Evolutionary conservation across 768 basidiomycete species (phyloP), one percentile per base, ranked within the genome.

Genomic region (Crepidotus variabilis): DNA sequence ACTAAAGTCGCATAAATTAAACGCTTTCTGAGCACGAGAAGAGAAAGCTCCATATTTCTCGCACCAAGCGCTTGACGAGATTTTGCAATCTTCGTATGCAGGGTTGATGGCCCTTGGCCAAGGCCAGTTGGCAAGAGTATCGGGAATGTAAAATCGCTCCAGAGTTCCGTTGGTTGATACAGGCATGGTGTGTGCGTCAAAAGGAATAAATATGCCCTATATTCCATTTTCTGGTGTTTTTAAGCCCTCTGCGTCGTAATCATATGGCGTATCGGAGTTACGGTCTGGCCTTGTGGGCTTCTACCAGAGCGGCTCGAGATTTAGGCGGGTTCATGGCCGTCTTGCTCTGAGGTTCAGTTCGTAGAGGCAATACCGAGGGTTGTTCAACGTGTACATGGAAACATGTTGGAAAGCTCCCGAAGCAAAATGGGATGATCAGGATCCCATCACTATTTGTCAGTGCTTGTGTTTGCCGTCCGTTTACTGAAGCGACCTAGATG

Each of bases 1-100:
- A 74, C 78, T 69, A 55, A 77, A 75, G 56, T 78, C 71, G 60
- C 77, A 76, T 6, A 50, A 56, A 39, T 79, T 68, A 65, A 80
- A 78, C 1, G 74, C 72, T 8, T 56, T 61, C 55, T 78, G 76
- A 0, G 75, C 64, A 18, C 65, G 64, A 1, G 67, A 61, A 2
- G 58, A 59, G 55, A 79, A 74, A 1, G 74, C 68, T 4, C 68
- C 64, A 61, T 76, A 77, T 10, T 59, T 54, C 39, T 69, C 67
- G 36, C 69, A 61, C 78, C 78, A 80, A 4, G 64, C 69, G 4
- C 68, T 59, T 1, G 77, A 74, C 50, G 71, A 71, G 0, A 58
- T 60, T 50, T 74, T 74, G 55, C 65, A 65, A 34, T 67, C 62
- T 11, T 54, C 52, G 50, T 75, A 78, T 57, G 70, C 58, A 1